Evolutionary conservation across 495 filamentous ascomycete species (phyloP), one percentile per base, ranked within the genome.

Genomic region (Daldinia bambusicola): DNA sequence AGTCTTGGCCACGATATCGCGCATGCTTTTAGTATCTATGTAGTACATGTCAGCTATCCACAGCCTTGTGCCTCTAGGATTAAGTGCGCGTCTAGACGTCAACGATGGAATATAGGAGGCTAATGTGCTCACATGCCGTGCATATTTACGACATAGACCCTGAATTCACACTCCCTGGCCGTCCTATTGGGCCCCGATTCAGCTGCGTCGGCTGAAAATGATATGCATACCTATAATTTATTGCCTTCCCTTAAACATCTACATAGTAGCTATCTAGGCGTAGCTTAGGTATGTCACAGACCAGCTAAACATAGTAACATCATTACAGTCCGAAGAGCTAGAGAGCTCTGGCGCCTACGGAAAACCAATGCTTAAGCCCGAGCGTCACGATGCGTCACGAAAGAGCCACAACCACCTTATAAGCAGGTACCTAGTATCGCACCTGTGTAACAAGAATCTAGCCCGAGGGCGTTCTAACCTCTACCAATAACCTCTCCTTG

Each of bases 101-200:
- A 60, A 56, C 65, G 36, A 66, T 62, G 48, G 61, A 3, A 60
- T 38, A 58, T 50, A 57, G 45, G 43, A 45, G 45, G 55, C 61
- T 68, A 57, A 16, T 55, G 55, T 66, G 70, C 51, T 69, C 70
- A 73, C 66, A 73, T 73, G 70, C 66, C 66, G 66, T 69, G 66
- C 70, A 69, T 69, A 66, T 51, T 56, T 69, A 72, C 34, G 61
- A 61, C 61, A 69, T 65, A 64, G 56, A 61, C 56, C 65, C 51
- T 69, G 66, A 58, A 62, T 53, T 26, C 61, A 50, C 34, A 16
- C 52, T 51, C 66, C 20, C 51, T 22, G 16, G 57, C 12, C 52
- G 20, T 48, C 30, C 61, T 32, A 73, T 73, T 73, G 70, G 66
- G 61, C 45, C 18, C 37, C 18, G 18, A 22, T 60, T 63, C 70